A percentile compares a stretch with the other conserved stretches of the same genome.
These are phyloP conservation scores for Boletus tomentosulus DNA, from an alignment of 768 basidiomycete genomes.

Conservation along the genomic window DNA sequence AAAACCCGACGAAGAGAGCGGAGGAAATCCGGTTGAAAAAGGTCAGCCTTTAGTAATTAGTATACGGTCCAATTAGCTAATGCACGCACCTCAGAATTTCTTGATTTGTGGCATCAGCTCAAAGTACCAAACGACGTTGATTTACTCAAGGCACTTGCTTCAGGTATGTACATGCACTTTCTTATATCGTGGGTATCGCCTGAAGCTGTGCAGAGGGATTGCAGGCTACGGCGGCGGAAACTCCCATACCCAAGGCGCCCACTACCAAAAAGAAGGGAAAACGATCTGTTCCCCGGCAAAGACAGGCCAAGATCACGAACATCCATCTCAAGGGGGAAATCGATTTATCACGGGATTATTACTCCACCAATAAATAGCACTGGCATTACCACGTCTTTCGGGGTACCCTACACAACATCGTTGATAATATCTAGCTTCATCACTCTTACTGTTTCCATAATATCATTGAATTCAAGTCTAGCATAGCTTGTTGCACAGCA, in stretches of 20 bases:
- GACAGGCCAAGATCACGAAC: constrained; percentile 83
- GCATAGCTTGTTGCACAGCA: not conserved
- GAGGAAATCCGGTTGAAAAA: constrained; percentile 73
- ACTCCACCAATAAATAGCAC: constrained; percentile 22
- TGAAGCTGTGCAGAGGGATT: constrained; percentile 57
- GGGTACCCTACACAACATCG: no score
- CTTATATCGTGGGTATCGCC: not conserved
- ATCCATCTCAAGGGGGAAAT: constrained; percentile 83
- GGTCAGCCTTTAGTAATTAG: constrained; percentile 40
- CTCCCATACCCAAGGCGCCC: constrained; percentile 50
- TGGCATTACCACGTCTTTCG: not conserved
- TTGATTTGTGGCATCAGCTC: constrained; percentile 81
- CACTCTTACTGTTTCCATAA: not conserved
- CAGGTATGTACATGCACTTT: constrained; percentile 42
- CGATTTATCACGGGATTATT: constrained; percentile 76
- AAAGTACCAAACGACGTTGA: constrained; percentile 86
- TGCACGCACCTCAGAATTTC: constrained; percentile 57
- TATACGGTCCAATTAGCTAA: constrained; percentile 2
- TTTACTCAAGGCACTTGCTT: constrained; percentile 69
- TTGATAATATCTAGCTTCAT: not conserved
- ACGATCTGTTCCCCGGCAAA: constrained; percentile 65
- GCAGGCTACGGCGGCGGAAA: constrained; percentile 70
- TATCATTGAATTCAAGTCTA: not conserved
- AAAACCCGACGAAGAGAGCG: constrained; percentile 68
- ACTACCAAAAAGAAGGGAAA: constrained; percentile 79